Conservation (phyloP, 768 basidiomycete species). For the Pulveroboletus sp. region DNA sequence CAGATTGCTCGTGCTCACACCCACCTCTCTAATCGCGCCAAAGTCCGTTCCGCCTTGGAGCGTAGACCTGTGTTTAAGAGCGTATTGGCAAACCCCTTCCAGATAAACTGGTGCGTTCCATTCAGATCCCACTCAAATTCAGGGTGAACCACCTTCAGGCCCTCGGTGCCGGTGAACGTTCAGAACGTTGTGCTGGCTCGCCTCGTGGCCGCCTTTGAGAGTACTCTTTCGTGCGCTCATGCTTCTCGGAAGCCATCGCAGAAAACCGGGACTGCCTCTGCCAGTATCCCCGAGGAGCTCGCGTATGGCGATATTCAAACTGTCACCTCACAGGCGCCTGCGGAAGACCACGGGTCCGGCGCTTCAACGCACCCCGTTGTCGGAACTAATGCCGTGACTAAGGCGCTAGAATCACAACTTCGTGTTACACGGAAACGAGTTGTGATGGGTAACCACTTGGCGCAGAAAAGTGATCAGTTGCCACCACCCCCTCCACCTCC, state of each 20-base stretch:
- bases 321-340: not conserved
- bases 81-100: conserved; percentile 70
- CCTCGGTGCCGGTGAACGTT: conserved; percentile 53
- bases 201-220: conserved; percentile 47
- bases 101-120: conserved; percentile 55
- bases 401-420: conserved; percentile 60
- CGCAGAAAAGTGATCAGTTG: not conserved
- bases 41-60: conserved; percentile 40
- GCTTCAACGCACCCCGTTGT: conserved; percentile 42
- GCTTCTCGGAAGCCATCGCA: conserved; percentile 15
- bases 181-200: conserved; percentile 58
- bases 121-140: not conserved
- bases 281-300: conserved; percentile 27
- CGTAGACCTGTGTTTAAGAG: conserved; percentile 65
- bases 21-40: conserved; percentile 63
- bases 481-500: conserved; percentile 7
- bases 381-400: conserved; percentile 83
- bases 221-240: conserved; percentile 38
- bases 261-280: conserved; percentile 7
- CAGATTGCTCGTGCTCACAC: conserved; percentile 50
- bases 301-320: not conserved
- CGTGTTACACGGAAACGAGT: conserved; percentile 23
- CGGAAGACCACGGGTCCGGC: not conserved
- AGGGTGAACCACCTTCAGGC: conserved; percentile 41
- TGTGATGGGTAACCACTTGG: not conserved